Percentiles rank a stretch among this genome's conserved stretches.
These are phyloP conservation scores for Skeletonema potamos DNA, from an alignment of 108 stramenopile genomes.

Conservation along the genomic window DNA sequence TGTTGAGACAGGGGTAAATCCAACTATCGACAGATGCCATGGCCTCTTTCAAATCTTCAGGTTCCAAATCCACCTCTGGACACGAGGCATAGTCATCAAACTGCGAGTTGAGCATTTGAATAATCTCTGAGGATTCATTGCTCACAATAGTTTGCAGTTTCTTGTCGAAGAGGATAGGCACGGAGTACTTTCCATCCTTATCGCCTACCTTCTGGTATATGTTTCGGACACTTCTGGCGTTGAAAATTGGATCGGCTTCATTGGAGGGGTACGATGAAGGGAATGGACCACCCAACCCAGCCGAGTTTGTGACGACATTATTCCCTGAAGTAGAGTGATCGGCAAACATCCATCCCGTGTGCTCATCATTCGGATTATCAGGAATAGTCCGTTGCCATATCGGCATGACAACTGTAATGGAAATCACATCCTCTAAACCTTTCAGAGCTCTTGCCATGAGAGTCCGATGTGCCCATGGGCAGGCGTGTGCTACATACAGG, in stretches of 20 bases:
- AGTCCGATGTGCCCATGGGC: conserved; percentile 84
- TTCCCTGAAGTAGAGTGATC: conserved; percentile 32
- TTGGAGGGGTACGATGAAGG: conserved; percentile 71
- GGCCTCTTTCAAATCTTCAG: conserved; percentile 69
- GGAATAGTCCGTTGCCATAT: conserved; percentile 86
- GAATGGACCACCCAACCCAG: conserved; percentile 75
- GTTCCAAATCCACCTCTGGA: conserved; percentile 87
- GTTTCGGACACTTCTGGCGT: conserved; percentile 70
- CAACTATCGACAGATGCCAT: conserved; percentile 87
- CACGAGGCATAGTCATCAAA: conserved; percentile 82
- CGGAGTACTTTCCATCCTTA: conserved; percentile 89
- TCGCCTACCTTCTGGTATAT: conserved; percentile 82
- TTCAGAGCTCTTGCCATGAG: conserved; percentile 84
- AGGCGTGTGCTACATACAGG: conserved; percentile 73
- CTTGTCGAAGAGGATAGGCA: conserved; percentile 96
- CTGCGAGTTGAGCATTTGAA: conserved; percentile 93
- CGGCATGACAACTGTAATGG: conserved; percentile 82
- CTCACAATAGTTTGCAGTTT: conserved; percentile 93
- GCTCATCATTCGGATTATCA: conserved; percentile 69
- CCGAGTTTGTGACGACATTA: conserved; percentile 54
- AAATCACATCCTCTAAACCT: conserved; percentile 89
- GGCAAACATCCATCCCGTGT: conserved; percentile 94
- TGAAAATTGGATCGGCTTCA: conserved; percentile 69
- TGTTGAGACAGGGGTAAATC: conserved; percentile 92
- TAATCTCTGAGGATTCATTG: conserved; percentile 97